Base-by-base conservation (phyloP, 495 filamentous ascomycete genomes). In the Aeminium ludgeri region DNA sequence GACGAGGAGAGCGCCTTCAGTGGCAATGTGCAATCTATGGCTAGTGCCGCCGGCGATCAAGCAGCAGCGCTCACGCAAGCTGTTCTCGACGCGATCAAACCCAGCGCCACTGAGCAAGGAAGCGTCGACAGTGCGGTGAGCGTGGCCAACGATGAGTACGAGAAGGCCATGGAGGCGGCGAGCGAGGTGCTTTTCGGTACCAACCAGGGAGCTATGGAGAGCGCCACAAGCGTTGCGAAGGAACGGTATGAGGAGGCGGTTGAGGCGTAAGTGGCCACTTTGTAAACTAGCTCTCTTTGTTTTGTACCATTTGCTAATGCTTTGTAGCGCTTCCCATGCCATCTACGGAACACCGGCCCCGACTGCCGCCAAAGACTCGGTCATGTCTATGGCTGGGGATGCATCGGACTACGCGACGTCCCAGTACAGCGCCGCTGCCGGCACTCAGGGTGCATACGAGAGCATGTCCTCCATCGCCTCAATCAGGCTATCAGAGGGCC, bases 391-490 rank as follows among this genome's bases (percentile, higher is more conserved):
- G 27, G 30, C 32, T 12, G 35, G 25, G 13, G 28, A 28, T 10
- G 47, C 31, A 2, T 20, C 41, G 2, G 44, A 59, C 19, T 60
- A 65, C 19, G 76, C 76, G 17, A 67, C 64, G 35, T 68, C 69
- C 3, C 70, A 65, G 23, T 85, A 85, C 55, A 65, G 64, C 10
- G 60, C 65, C 27, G 79, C 80, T 27, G 51, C 77, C 2, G 57
- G 64, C 3, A 59, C 57, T 29, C 65, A 65, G 39, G 67, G 67
- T 8, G 57, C 65, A 11, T 51, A 73, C 11, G 68, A 67, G 39
- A 70, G 72, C 10, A 67, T 79, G 30, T 70, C 73, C 16, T 74
- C 76, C 1, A 64, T 82, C 27, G 80, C 78, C 1, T 68, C 77
- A 0, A 72, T 73, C 20, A 69, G 67, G 30, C 64, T 82, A 13